Conservation (phyloP, 345 rosid species). For the Hibiscus tridactylites region DNA sequence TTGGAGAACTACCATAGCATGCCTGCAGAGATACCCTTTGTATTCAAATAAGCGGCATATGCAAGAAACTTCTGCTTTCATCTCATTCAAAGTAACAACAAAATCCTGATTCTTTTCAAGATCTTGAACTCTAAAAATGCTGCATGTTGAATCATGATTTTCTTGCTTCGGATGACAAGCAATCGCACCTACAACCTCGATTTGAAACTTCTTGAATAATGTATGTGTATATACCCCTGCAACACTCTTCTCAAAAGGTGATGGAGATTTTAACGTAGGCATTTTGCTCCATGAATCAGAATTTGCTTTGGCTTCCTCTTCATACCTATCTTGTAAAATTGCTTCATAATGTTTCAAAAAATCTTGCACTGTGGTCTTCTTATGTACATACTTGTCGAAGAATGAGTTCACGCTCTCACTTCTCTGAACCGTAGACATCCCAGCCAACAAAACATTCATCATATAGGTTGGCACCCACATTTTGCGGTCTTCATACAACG, state of each 20-base stretch:
- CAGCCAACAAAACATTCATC: conserved; percentile 44
- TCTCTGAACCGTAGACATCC: conserved; percentile 49
- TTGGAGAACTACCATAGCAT: conserved; percentile 58
- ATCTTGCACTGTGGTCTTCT: conserved; percentile 51
- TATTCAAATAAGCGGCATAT: conserved; percentile 51
- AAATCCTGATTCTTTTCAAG: conserved; percentile 45
- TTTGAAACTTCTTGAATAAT: conserved; percentile 55
- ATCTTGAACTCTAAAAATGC: conserved; percentile 51
- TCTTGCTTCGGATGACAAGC: conserved; percentile 60
- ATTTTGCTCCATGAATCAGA: conserved; percentile 54
- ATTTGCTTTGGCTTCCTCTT: conserved; percentile 69
- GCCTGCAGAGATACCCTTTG: conserved; percentile 67
- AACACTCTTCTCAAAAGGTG: conserved; percentile 62
- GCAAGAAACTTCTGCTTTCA: conserved; percentile 47
- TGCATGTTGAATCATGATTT: conserved; percentile 35
- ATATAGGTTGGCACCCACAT: conserved; percentile 56
- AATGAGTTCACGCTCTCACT: conserved; percentile 50
- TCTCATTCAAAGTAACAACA: conserved; percentile 43
- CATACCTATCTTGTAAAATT: conserved; percentile 50
- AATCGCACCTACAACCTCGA: conserved; percentile 55
- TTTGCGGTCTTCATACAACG: conserved; percentile 46
- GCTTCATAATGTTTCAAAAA: conserved; percentile 47
- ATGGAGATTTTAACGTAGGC: conserved; percentile 57
- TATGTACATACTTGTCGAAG: conserved; percentile 58
- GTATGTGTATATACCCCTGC: conserved; percentile 55